Conservation (phyloP, 148 eudicot genomes). For the Vaccinium vitisidaea region DNA sequence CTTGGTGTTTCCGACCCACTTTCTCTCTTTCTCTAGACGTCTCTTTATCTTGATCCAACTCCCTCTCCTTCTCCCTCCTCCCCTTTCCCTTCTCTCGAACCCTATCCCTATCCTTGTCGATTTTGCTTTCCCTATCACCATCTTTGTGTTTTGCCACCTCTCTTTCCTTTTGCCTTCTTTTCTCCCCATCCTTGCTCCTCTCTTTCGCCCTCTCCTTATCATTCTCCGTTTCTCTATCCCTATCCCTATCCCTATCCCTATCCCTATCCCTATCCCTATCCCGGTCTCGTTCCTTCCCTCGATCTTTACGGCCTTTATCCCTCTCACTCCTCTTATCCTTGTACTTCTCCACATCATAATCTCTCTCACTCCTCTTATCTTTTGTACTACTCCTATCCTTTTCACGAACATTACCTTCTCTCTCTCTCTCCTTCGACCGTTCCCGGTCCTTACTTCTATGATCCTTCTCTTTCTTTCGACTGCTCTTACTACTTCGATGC, state of each 20-base stretch:
- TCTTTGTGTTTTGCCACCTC: conserved; percentile 33
- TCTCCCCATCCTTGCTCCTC: conserved; percentile 52
- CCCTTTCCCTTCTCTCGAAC: conserved; percentile 9
- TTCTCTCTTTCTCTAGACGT: conserved; percentile 53
- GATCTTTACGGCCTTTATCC: conserved; percentile 43
- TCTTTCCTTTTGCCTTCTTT: conserved; percentile 46
- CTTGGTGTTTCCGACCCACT: conserved; percentile 48
- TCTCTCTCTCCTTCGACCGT: conserved; percentile 56
- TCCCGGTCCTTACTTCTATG: conserved; percentile 59
- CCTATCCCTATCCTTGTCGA: conserved; percentile 44
- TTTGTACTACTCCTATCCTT: conserved; percentile 6
- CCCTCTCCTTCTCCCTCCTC: conserved; percentile 60
- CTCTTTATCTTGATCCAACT: conserved; percentile 49
- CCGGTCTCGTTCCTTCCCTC: conserved; percentile 40
- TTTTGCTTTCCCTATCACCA: conserved; percentile 49
- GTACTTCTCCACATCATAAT: conserved; percentile 34
- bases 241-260: conserved; percentile 40
- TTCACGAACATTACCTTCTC: conserved; percentile 21
- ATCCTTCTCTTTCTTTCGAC: conserved; percentile 74
- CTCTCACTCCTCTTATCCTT: conserved; percentile 33
- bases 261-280: conserved; percentile 42
- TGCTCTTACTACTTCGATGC: conserved; percentile 62
- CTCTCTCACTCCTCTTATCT: conserved; percentile 32
- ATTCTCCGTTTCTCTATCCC: conserved; percentile 41
- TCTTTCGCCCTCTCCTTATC: conserved; percentile 58